These are phyloP conservation scores for Albophoma yamanashiensis DNA, from an alignment of 2,329 filamentous ascomycete genomes.

Conservation along the genomic window DNA sequence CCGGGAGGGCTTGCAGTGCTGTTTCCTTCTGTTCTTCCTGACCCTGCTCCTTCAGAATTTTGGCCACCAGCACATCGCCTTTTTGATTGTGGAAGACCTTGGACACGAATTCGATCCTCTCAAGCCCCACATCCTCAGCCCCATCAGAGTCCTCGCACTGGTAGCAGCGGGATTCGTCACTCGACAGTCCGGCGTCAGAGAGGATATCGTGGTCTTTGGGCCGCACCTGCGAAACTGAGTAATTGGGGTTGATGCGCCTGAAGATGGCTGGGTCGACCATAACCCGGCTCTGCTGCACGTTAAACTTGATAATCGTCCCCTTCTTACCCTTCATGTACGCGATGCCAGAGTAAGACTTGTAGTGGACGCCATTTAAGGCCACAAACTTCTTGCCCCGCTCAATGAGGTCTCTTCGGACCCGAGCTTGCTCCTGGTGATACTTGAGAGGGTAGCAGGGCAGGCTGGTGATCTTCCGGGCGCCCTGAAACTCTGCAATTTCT, in stretches of 20 bases:
- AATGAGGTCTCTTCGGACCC: constrained; percentile 55
- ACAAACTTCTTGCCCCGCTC: constrained; percentile 81
- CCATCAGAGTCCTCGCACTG: constrained; percentile 29
- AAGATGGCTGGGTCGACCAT: constrained; percentile 83
- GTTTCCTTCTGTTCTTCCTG: constrained; percentile 26
- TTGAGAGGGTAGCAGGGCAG: constrained; percentile 66
- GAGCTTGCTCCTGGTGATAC: constrained; percentile 64
- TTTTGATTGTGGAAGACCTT: constrained; percentile 39
- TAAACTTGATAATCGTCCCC: constrained; percentile 53
- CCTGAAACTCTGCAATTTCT: constrained; percentile 67
- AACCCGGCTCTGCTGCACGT: constrained; percentile 74
- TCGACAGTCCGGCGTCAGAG: constrained; percentile 36
- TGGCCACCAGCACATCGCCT: constrained; percentile 23
- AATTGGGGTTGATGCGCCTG: constrained; percentile 78
- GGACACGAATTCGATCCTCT: constrained; percentile 33
- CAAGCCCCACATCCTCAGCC: constrained; percentile 28
- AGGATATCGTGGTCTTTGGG: constrained; percentile 57
- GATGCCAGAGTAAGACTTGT: constrained; percentile 72
- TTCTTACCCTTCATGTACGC: constrained; percentile 78
- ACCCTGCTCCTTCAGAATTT: constrained; percentile 15
- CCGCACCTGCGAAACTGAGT: constrained; percentile 63
- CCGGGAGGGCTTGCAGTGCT: constrained; percentile 43
- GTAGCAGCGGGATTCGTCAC: constrained; percentile 23
- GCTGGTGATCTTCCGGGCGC: constrained; percentile 71
- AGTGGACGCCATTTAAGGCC: constrained; percentile 69